Evolutionary conservation across 768 basidiomycete species (phyloP), one percentile per base, ranked within the genome.

Genomic region (Lyophyllum atratum): DNA sequence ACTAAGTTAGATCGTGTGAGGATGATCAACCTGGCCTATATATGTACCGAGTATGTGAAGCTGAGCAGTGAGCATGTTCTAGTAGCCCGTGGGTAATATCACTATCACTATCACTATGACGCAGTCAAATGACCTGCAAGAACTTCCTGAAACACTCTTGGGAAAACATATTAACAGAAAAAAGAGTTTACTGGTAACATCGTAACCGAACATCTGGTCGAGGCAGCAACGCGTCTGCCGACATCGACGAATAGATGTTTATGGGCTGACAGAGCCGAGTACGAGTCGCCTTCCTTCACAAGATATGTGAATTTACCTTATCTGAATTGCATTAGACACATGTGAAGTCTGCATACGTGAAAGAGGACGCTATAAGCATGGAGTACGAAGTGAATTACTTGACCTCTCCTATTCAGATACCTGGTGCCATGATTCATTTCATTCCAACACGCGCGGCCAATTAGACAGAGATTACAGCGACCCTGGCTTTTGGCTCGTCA

Each of bases 201-300:
- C n/a, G n/a, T n/a, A n/a, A n/a, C n/a, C n/a, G n/a, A n/a, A n/a
- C n/a, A n/a, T n/a, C n/a, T n/a, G n/a, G n/a, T n/a, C n/a, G n/a
- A n/a, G n/a, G n/a, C n/a, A n/a, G n/a, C n/a, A n/a, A n/a, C n/a
- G n/a, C n/a, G n/a, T n/a, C n/a, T n/a, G n/a, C n/a, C n/a, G n/a
- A 78, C 43, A 73, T 76, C 26, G 75, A 82, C 63, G 84, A 86
- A 69, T 89, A 86, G 86, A 69, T 76, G 43, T 68, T 86, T 52
- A 83, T 59, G 87, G 87, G 25, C 69, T 87, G 53, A 84, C 80
- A 4, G 78, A 75, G 62, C 68, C 73, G 21, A 85, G 85, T 56
- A 84, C 86, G 65, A 68, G 82, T 65, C 28, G 21, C 39, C 49
- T 43, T 15, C 45, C 44, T 55, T 12, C 26, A 39, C 24, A 47